phyloP scores from a whole-genome alignment of 176 grass and related monocot species.

The Paspalum notatum region DNA sequence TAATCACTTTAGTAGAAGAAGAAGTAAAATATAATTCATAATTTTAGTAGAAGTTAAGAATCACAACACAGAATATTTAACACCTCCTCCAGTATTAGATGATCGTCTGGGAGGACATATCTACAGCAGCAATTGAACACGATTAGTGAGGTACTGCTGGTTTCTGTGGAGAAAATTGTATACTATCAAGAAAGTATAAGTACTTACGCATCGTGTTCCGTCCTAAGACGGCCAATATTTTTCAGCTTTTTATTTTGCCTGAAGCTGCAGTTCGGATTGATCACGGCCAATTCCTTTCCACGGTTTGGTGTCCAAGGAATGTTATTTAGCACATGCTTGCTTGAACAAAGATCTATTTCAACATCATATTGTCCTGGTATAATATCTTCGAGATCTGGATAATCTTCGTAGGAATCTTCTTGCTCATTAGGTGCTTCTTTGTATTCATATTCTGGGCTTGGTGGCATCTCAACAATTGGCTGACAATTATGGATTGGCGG shows the following conservation, averaged over 20 bases:
- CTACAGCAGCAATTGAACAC: constrained; percentile 52
- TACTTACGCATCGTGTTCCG: constrained; percentile 54
- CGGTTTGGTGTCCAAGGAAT: constrained; percentile 41
- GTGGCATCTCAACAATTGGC: constrained; percentile 56
- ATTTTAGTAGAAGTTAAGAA: not conserved
- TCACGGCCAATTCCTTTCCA: constrained; percentile 50
- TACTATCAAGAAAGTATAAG: constrained; percentile 18
- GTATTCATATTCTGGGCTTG: constrained; percentile 52
- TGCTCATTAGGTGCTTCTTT: constrained; percentile 30
- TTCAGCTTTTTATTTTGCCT: constrained; percentile 32
- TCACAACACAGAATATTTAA: constrained; percentile 28
- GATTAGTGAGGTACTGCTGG: constrained; percentile 29
- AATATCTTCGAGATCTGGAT: constrained; percentile 55
- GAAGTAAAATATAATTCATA: constrained; percentile 17
- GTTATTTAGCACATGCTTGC: constrained; percentile 26
- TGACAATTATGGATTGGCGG: constrained; percentile 22
- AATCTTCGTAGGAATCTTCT: constrained; percentile 31
- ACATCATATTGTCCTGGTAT: constrained; percentile 33
- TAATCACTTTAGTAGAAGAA: too few species aligned
- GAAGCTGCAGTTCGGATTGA: constrained; percentile 9
- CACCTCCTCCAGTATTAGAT: constrained; percentile 66
- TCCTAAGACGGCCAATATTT: constrained; percentile 50
- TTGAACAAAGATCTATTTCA: constrained; percentile 57
- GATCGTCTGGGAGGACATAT: constrained; percentile 76
- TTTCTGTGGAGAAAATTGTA: constrained; percentile 34